Evolutionary conservation across 345 rosid species (phyloP).

Genomic region (Noccaea bulbosa): DNA sequence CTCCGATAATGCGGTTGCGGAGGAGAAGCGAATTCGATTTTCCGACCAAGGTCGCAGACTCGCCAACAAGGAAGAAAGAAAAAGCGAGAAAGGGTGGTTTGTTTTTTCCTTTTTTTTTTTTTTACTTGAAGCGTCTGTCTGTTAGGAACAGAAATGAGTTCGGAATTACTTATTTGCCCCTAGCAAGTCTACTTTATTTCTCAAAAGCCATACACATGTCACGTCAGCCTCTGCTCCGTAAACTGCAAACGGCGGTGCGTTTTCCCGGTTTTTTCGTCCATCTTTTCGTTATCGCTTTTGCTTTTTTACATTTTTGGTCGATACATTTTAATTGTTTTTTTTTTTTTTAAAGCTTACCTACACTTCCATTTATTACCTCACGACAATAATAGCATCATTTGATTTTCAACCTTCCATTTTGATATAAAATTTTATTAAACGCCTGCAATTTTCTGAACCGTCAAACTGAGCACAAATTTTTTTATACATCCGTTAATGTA

Average conservation of each 20-base stretch:
- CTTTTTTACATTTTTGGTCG: neutral
- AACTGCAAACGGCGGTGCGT: constrained; percentile 48
- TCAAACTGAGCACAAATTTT: neutral
- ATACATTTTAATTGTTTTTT: too few relatives aligned
- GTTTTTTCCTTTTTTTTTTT: constrained; percentile 13
- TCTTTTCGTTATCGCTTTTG: neutral
- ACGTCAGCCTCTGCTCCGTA: constrained; percentile 20
- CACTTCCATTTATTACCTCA: constrained; percentile 5
- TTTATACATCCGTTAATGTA: neutral
- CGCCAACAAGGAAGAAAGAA: constrained; percentile 33
- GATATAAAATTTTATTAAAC: neutral
- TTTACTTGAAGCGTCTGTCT: constrained; percentile 60
- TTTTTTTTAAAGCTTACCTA: neutral
- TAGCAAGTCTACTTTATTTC: constrained; percentile 26
- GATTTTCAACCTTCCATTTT: neutral
- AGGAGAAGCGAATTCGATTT: constrained; percentile 41
- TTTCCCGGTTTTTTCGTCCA: constrained; percentile 36
- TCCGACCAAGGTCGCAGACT: constrained; percentile 51
- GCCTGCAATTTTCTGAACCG: neutral
- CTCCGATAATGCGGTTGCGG: constrained; percentile 42
- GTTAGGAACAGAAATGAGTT: constrained; percentile 69
- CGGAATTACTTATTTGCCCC: constrained; percentile 43
- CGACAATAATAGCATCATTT: neutral
- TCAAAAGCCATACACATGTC: constrained; percentile 38
- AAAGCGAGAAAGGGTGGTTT: constrained; percentile 35